These are phyloP conservation scores for Pharnaceum exiguum DNA, from an alignment of 148 eudicot genomes.

Conservation along the genomic window DNA sequence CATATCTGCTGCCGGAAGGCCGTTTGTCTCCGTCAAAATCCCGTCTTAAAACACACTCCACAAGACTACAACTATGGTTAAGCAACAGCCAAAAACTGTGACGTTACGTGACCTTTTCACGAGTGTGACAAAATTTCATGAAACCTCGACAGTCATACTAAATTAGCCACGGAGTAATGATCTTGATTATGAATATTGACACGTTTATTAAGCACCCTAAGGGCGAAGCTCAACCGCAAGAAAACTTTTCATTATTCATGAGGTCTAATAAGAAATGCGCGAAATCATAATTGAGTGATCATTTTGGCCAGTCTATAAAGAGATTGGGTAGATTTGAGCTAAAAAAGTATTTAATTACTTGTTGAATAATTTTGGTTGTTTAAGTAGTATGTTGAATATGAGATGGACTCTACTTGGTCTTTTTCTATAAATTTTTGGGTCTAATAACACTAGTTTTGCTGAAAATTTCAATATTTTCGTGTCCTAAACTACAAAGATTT, in stretches of 20 bases:
- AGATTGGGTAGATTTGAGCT: no score
- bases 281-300: not conserved
- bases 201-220: constrained; percentile 11
- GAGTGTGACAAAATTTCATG: not conserved
- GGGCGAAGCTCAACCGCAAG: not conserved
- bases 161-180: not conserved
- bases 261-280: not conserved
- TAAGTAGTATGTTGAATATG: no score
- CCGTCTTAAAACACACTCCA: not conserved
- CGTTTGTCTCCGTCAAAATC: constrained; percentile 19
- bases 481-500: no score
- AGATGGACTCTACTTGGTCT: no score
- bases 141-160: not conserved
- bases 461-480: no score
- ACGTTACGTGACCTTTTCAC: constrained; percentile 4
- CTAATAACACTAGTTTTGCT: no score
- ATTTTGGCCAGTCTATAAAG: no score
- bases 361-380: no score
- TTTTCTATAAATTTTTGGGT: no score
- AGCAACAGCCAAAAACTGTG: not conserved
- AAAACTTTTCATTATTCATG: not conserved
- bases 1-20: constrained; percentile 19
- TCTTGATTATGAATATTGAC: constrained; percentile 4
- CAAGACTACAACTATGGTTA: constrained; percentile 7
- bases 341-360: no score